These are phyloP conservation scores for Aegle marmelos DNA, from an alignment of 345 rosid species.

Conservation along the genomic window DNA sequence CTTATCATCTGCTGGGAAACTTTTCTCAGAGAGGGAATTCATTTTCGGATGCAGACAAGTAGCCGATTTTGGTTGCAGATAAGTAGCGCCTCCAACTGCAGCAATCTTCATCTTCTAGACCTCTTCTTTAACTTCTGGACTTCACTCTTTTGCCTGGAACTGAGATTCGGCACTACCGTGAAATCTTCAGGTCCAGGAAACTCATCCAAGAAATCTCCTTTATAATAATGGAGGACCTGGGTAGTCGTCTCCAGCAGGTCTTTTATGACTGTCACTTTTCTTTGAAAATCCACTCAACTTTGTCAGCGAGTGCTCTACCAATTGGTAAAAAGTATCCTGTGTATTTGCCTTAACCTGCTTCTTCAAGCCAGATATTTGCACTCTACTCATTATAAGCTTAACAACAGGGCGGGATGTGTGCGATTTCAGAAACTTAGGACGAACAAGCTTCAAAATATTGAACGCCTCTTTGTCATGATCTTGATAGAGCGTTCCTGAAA, in stretches of 20 bases:
- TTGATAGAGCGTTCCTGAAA: constrained; percentile 84
- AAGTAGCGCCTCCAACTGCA: constrained; percentile 63
- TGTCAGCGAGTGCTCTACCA: constrained; percentile 71
- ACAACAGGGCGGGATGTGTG: constrained; percentile 42
- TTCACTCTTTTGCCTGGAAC: constrained; percentile 50
- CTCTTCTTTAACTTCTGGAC: constrained; percentile 38
- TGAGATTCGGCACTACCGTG: constrained; percentile 66
- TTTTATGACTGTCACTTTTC: too few species aligned
- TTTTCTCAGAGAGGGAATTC: constrained; percentile 31
- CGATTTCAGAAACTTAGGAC: constrained; percentile 73
- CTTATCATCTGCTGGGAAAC: constrained; percentile 29
- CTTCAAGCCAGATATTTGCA: constrained; percentile 40
- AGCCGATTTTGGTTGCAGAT: constrained; percentile 60
- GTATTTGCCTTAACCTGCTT: constrained; percentile 39
- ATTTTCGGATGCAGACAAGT: constrained; percentile 69
- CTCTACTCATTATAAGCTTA: constrained; percentile 62
- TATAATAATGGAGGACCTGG: constrained; percentile 76
- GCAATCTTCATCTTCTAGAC: constrained; percentile 53
- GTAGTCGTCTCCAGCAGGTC: constrained; percentile 81
- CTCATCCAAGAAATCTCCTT: constrained; percentile 81
- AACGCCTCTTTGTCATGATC: constrained; percentile 85
- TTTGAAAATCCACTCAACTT: constrained; percentile 42
- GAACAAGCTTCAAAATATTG: constrained; percentile 75
- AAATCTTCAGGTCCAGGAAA: constrained; percentile 81
- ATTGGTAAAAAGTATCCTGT: constrained; percentile 48